Evolutionary conservation across 306 rosid genomes (phyloP).

Genomic region (Dryas drummondii): DNA sequence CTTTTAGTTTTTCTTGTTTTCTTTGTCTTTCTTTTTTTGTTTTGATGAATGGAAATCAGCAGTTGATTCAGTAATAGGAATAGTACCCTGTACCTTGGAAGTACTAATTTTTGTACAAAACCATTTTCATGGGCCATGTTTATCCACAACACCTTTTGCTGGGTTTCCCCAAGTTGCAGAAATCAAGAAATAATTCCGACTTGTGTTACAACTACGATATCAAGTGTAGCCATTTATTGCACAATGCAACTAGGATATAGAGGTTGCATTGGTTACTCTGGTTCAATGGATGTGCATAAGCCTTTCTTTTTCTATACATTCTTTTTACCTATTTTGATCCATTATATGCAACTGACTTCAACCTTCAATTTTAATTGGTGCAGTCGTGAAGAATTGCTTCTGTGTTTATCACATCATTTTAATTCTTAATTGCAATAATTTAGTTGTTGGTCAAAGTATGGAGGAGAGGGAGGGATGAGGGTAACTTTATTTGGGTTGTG

Average conservation of each 20-base stretch:
- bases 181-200: background rate
- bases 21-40: background rate
- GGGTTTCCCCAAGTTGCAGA: constrained; percentile 5
- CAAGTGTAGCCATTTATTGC: background rate
- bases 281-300: background rate
- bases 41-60: background rate
- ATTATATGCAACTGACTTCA: no score
- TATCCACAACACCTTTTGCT: background rate
- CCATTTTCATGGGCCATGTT: background rate
- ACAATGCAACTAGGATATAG: background rate
- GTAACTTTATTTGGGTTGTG: no score
- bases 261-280: background rate
- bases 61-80: background rate
- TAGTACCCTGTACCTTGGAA: background rate
- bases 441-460: background rate
- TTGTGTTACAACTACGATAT: background rate
- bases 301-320: background rate
- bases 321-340: no score
- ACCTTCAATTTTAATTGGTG: background rate
- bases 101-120: background rate
- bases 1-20: background rate
- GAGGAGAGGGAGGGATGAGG: background rate
- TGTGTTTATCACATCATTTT: background rate
- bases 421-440: background rate
- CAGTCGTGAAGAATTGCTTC: background rate